Percentiles rank a stretch among this genome's conserved stretches.
Conservation (phyloP, 78 protist genomes). For the Guillardia theta region DNA sequence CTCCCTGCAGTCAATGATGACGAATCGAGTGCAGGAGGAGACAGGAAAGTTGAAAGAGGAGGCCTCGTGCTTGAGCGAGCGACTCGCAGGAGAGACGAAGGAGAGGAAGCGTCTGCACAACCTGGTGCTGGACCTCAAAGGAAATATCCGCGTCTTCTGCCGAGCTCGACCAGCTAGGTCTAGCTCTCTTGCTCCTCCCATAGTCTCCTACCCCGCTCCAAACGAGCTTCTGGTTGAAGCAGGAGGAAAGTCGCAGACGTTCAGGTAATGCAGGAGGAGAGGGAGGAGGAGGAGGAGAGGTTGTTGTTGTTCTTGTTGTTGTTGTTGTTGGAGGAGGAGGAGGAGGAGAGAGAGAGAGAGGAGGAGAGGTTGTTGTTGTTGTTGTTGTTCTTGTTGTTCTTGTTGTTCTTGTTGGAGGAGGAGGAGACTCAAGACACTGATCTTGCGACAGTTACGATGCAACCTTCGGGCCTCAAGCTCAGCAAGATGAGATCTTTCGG, state of each 20-base stretch:
- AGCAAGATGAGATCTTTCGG: conserved; percentile 74
- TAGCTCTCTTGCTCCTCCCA: neutral
- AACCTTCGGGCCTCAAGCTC: neutral
- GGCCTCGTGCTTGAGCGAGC: no score
- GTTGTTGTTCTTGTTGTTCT: no score
- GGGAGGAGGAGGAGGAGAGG: no score
- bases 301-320: no score
- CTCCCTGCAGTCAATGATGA: neutral
- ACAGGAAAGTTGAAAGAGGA: neutral
- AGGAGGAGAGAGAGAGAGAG: no score
- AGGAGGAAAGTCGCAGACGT: neutral
- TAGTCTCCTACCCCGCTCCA: neutral
- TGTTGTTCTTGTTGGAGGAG: no score
- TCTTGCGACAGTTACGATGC: neutral
- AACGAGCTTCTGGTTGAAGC: neutral
- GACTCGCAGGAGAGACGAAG: neutral
- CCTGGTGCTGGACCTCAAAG: conserved; percentile 41
- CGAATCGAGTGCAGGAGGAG: neutral
- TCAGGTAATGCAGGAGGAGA: no score
- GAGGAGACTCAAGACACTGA: no score
- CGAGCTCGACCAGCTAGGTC: conserved; percentile 70
- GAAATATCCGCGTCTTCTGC: conserved; percentile 85
- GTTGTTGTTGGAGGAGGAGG: no score
- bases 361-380: no score
- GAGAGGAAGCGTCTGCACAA: conserved; percentile 22